Conservation (phyloP, 2,329 filamentous ascomycete species). For the Lasiodiplodia citricola region DNA sequence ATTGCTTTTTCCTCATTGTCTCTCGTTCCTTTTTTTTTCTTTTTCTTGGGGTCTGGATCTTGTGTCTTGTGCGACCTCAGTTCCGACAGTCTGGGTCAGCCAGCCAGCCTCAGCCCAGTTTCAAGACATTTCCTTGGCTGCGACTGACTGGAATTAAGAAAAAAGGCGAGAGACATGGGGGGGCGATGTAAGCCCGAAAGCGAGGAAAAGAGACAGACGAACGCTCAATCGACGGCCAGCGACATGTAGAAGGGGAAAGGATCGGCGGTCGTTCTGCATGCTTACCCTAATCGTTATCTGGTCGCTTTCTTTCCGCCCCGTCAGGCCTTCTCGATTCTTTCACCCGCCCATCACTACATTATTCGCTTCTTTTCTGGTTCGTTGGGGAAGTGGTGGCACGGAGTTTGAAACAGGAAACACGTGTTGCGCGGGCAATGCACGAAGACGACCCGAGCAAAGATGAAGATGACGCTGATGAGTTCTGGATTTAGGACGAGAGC, state of each 20-base stretch:
- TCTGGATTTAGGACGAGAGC: background rate
- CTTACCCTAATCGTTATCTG: too few species aligned
- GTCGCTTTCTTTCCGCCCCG: too few species aligned
- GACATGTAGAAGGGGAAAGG: too few species aligned
- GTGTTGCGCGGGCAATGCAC: background rate
- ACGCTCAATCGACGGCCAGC: too few species aligned
- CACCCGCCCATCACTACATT: too few species aligned
- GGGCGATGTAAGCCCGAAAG: background rate
- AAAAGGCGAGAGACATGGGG: background rate
- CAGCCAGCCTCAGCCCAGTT: background rate
- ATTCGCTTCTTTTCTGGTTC: too few species aligned
- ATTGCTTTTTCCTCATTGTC: too few species aligned
- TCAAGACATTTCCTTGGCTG: background rate
- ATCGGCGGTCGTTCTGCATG: too few species aligned
- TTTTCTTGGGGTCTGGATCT: background rate
- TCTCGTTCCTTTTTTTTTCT: background rate
- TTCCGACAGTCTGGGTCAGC: background rate
- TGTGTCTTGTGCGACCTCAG: background rate
- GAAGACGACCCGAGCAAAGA: background rate
- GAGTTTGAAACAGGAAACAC: background rate
- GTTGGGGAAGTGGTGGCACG: background rate
- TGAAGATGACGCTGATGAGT: background rate
- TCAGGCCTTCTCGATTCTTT: too few species aligned
- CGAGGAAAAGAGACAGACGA: too few species aligned
- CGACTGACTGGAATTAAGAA: background rate